A percentile compares a stretch with the other conserved stretches of the same genome.
phyloP scores from a whole-genome alignment of 306 rosid species.

The Corylus americana region DNA sequence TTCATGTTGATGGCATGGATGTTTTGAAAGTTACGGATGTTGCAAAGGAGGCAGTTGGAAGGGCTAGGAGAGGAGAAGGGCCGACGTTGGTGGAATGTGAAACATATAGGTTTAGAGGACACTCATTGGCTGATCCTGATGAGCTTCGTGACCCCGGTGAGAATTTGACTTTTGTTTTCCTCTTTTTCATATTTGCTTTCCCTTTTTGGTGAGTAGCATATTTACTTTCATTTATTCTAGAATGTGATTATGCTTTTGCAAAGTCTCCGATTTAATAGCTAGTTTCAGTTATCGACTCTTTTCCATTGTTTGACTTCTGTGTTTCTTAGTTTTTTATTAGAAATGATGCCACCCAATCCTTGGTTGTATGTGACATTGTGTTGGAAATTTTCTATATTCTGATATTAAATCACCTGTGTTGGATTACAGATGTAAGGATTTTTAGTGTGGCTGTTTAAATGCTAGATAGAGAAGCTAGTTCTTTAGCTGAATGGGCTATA shows the following conservation, averaged over 20 bases:
- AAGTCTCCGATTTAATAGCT: conserved; percentile 7
- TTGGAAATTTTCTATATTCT: neutral
- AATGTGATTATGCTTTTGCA: conserved; percentile 10
- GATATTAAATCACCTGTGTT: conserved; percentile 19
- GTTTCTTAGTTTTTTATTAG: neutral
- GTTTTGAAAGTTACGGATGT: conserved; percentile 98
- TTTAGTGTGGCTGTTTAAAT: neutral
- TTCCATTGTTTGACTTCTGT: neutral
- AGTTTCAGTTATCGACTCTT: conserved; percentile 6
- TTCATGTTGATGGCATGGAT: conserved; percentile 99
- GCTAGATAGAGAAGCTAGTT: neutral
- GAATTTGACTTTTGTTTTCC: conserved; percentile 35
- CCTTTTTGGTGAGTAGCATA: neutral
- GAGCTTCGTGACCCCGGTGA: conserved; percentile 99
- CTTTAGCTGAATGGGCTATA: neutral
- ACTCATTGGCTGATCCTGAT: conserved; percentile 98
- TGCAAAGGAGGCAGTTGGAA: conserved; percentile 85
- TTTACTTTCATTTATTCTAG: neutral
- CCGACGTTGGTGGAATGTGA: conserved; percentile 96
- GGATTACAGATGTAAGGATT: neutral
- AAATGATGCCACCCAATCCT: neutral
- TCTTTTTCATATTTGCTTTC: conserved; percentile 5
- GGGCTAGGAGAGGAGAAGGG: conserved; percentile 99
- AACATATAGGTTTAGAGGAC: conserved; percentile 97
- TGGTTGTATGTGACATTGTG: neutral